Evolutionary conservation across 495 filamentous ascomycete genomes (phyloP), one percentile per base, ranked within the genome.

Genomic region (Tuber umbilicatum): DNA sequence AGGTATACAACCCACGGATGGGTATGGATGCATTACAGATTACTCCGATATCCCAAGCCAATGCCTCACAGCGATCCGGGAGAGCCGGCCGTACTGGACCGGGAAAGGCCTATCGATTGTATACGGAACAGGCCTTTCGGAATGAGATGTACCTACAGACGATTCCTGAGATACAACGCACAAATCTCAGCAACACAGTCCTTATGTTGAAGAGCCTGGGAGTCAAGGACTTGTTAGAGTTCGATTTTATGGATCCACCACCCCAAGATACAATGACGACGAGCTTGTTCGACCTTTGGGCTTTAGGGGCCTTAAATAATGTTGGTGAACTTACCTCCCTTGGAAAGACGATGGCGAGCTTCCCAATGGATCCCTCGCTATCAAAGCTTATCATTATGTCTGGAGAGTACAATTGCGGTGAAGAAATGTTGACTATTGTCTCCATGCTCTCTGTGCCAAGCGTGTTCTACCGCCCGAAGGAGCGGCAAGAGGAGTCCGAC

Each of bases 21-120:
- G 94, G 96, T 73, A 99, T 99, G 96, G 95, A 99, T 78, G 97
- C 94, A 1, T 88, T 99, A 21, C 95, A 98, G 80, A 97, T 99
- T 74, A 99, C 96, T 5, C 96, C 96, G 7, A 97, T 99, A 43
- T 97, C 94, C 3, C 96, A 98, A 81, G 96, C 96, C 76, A 99
- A 98, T 82, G 92, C 93, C 40, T 92, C 91, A 38, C 96, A 99
- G 81, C 89, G 96, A 76, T 93, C 96, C 68, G 96, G 96, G 47
- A 91, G 96, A 80, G 96, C 96, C 14, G 96, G 96, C 10, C 89
- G 96, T 73, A 99, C 96, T 41, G 96, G 96, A 0, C 96, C 96
- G 1, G 96, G 96, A 68, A 97, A 97, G 84, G 93, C 94, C 4
- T 99, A 93, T 81, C 92, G 94, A 71, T 87, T 99, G 2, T 99